Percentiles rank a stretch among this genome's conserved stretches.
Conservation (phyloP, 352 stramenopile genomes). For the Phytophthora uliginosa region DNA sequence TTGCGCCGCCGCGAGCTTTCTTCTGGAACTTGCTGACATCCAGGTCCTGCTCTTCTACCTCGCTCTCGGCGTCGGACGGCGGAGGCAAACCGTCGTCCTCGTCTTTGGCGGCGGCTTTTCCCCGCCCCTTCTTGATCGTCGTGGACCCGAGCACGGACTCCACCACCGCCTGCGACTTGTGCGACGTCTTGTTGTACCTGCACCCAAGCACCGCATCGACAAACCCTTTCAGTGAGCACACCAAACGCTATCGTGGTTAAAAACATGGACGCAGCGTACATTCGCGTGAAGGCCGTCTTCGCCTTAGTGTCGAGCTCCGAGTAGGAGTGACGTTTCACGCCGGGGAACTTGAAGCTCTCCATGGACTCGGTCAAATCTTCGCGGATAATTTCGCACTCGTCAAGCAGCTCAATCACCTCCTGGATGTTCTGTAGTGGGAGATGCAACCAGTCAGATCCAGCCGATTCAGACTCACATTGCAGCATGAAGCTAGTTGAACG, state of each 20-base stretch:
- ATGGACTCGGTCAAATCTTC: slow-evolving; percentile 99
- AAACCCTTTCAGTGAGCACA: slow-evolving; percentile 9
- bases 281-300: slow-evolving; percentile 96
- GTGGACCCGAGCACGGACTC: slow-evolving; percentile 76
- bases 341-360: slow-evolving; percentile 90
- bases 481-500: slow-evolving; percentile 12
- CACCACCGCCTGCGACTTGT: slow-evolving; percentile 97
- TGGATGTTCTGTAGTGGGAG: slow-evolving; percentile 65
- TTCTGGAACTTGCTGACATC: slow-evolving; percentile 90
- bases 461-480: neutral
- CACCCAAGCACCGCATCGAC: neutral
- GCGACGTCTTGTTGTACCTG: slow-evolving; percentile 93
- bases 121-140: slow-evolving; percentile 80
- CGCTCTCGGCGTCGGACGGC: slow-evolving; percentile 79
- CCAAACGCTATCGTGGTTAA: neutral
- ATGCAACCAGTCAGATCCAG: neutral
- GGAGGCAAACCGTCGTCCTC: slow-evolving; percentile 63
- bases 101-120: slow-evolving; percentile 50
- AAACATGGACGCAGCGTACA: slow-evolving; percentile 47
- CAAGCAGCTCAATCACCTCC: slow-evolving; percentile 96
- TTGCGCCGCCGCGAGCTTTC: slow-evolving; percentile 61
- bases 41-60: slow-evolving; percentile 70
- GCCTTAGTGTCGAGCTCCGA: slow-evolving; percentile 85
- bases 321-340: slow-evolving; percentile 83
- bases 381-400: slow-evolving; percentile 97